Percentiles rank a stretch among this genome's conserved stretches.
Conservation (phyloP, 176 grass and related monocot genomes). For the Avena sativa region DNA sequence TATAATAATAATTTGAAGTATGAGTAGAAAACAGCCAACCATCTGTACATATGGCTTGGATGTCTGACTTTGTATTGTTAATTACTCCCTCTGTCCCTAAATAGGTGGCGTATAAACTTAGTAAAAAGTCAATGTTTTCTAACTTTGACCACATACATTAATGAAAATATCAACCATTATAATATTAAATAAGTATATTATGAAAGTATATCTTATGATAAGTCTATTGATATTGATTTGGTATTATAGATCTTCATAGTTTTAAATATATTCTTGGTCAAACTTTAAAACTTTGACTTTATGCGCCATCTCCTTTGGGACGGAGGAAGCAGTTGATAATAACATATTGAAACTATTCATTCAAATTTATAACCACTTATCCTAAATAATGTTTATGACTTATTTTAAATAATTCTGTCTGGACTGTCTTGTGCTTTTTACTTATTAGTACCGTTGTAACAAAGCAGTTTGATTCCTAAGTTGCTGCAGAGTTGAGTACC, state of each 20-base stretch:
- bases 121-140: too few relatives aligned
- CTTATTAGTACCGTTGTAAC: constrained; percentile 12
- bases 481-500: neutral
- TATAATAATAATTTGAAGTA: neutral
- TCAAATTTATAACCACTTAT: constrained; percentile 6
- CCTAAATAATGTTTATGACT: constrained; percentile 3
- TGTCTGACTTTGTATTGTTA: neutral
- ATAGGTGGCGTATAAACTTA: too few relatives aligned
- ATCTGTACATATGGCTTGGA: constrained; percentile 8
- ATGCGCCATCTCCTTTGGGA: too few relatives aligned
- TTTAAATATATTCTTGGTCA: too few relatives aligned
- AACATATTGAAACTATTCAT: neutral
- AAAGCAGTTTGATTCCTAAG: constrained; percentile 19
- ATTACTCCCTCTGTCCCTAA: neutral
- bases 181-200: too few relatives aligned
- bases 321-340: too few relatives aligned
- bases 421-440: neutral
- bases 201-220: too few relatives aligned
- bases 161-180: too few relatives aligned
- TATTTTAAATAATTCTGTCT: neutral
- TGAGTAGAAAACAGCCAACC: neutral
- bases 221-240: too few relatives aligned
- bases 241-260: too few relatives aligned
- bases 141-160: too few relatives aligned
- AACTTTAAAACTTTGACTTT: too few relatives aligned